A percentile compares a stretch with the other conserved stretches of the same genome.
Conservation (phyloP, 2,329 filamentous ascomycete species). For the Stagonosporopsis rhizophila region DNA sequence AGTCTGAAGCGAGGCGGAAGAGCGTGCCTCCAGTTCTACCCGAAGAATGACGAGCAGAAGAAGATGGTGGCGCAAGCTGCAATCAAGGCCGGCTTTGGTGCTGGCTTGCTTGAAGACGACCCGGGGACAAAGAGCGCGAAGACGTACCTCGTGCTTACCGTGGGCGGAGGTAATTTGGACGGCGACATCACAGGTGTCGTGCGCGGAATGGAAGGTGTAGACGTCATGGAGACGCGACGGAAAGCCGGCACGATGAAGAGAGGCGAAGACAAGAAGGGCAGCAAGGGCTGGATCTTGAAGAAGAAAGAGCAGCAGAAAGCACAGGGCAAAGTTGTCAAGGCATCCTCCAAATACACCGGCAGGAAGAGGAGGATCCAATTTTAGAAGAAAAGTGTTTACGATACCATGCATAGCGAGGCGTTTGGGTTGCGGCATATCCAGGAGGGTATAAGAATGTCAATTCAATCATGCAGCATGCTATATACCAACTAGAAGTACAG, state of each 20-base stretch:
- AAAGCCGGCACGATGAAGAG: slow-evolving; percentile 60
- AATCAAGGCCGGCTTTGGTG: slow-evolving; percentile 92
- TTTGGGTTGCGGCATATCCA: slow-evolving; percentile 33
- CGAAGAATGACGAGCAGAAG: slow-evolving; percentile 90
- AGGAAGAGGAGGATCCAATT: slow-evolving; percentile 83
- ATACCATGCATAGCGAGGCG: slow-evolving; percentile 47
- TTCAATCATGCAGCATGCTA: slow-evolving; percentile 49
- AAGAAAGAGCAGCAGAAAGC: slow-evolving; percentile 94
- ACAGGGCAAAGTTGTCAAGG: slow-evolving; percentile 94
- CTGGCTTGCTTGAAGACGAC: slow-evolving; percentile 93
- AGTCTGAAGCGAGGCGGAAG: slow-evolving; percentile 81
- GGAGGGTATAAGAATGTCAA: slow-evolving; percentile 41
- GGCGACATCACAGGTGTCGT: slow-evolving; percentile 90
- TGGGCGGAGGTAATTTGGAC: slow-evolving; percentile 71
- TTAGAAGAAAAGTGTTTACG: slow-evolving; percentile 52
- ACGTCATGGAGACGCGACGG: slow-evolving; percentile 67
- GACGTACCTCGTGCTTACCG: slow-evolving; percentile 92
- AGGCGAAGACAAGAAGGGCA: slow-evolving; percentile 75
- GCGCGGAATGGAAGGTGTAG: slow-evolving; percentile 85
- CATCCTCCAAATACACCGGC: slow-evolving; percentile 91
- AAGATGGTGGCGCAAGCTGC: slow-evolving; percentile 91
- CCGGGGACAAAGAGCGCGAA: slow-evolving; percentile 96
- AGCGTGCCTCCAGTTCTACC: slow-evolving; percentile 97
- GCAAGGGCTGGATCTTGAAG: slow-evolving; percentile 81
- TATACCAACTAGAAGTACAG: slow-evolving; percentile 53